Percentiles rank a stretch among this genome's conserved stretches.
phyloP scores from a whole-genome alignment of 176 grass and related monocot species.

The Thalia dealbata region DNA sequence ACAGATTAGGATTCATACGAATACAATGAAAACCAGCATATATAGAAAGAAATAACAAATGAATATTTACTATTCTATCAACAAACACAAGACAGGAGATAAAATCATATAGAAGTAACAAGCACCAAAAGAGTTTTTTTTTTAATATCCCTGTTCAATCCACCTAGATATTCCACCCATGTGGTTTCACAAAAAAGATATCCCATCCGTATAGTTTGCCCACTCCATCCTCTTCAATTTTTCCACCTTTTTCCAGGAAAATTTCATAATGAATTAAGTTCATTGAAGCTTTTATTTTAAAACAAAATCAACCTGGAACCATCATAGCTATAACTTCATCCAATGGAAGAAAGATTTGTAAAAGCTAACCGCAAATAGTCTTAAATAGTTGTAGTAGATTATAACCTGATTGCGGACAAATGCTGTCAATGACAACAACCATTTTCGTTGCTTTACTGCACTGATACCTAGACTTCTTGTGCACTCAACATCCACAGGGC shows the following conservation, averaged over 20 bases:
- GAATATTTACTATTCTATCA: background rate
- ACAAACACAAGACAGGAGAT: background rate
- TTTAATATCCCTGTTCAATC: too few species aligned
- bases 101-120: background rate
- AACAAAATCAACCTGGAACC: background rate
- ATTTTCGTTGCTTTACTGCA: constrained; percentile 79
- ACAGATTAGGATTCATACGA: background rate
- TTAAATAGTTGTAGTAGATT: background rate
- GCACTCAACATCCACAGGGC: constrained; percentile 86
- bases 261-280: too few species aligned
- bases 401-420: constrained; percentile 75
- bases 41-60: background rate
- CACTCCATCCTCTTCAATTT: too few species aligned
- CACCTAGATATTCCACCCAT: too few species aligned
- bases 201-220: too few species aligned
- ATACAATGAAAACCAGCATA: background rate
- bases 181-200: too few species aligned
- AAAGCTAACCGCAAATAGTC: background rate
- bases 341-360: background rate
- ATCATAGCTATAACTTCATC: background rate
- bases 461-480: constrained; percentile 78
- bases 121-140: too few species aligned
- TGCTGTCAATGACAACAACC: constrained; percentile 77
- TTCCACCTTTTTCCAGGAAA: too few species aligned
- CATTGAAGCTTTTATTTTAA: background rate